phyloP scores from a whole-genome alignment of 2,329 filamentous ascomycete species.

The Aspergillus brunneoviolaceus region DNA sequence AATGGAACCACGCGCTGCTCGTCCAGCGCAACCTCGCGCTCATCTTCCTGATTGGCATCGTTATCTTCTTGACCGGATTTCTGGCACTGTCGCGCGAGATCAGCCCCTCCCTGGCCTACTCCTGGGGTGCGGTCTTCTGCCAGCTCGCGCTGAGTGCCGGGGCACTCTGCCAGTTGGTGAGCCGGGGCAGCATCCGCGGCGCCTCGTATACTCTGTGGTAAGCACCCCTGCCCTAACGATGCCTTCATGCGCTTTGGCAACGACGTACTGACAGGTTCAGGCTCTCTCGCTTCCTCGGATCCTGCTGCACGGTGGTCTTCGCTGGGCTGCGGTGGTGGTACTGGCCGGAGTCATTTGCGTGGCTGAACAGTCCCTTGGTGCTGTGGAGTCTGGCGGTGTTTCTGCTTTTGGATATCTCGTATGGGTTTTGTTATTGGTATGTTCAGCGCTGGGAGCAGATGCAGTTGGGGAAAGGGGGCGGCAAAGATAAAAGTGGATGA shows the following conservation, averaged over 20 bases:
- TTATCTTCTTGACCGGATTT: slow-evolving; percentile 5
- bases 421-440: slow-evolving; percentile 11
- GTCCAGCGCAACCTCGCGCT: slow-evolving; percentile 12
- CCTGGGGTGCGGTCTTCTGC: slow-evolving; percentile 12
- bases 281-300: slow-evolving; percentile 16
- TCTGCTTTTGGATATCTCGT: slow-evolving; percentile 8
- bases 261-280: slow-evolving; percentile 1
- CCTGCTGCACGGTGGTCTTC: slow-evolving; percentile 12
- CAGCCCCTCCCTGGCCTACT: slow-evolving; percentile 12
- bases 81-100: slow-evolving; percentile 10
- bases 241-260: background rate
- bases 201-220: slow-evolving; percentile 18
- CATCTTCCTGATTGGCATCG: slow-evolving; percentile 10
- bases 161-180: slow-evolving; percentile 14
- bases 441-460: slow-evolving; percentile 6
- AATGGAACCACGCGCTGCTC: slow-evolving; percentile 18
- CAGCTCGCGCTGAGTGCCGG: slow-evolving; percentile 16
- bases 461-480: background rate
- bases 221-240: too few species aligned
- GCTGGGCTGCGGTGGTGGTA: slow-evolving; percentile 11
- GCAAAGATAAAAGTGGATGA: background rate
- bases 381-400: slow-evolving; percentile 12
- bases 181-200: slow-evolving; percentile 15
- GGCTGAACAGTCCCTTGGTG: slow-evolving; percentile 15
- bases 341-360: slow-evolving; percentile 14